A percentile compares a stretch with the other conserved stretches of the same genome.
These are phyloP conservation scores for Podaxis sp. DNA, from an alignment of 768 basidiomycete species.

Conservation along the genomic window DNA sequence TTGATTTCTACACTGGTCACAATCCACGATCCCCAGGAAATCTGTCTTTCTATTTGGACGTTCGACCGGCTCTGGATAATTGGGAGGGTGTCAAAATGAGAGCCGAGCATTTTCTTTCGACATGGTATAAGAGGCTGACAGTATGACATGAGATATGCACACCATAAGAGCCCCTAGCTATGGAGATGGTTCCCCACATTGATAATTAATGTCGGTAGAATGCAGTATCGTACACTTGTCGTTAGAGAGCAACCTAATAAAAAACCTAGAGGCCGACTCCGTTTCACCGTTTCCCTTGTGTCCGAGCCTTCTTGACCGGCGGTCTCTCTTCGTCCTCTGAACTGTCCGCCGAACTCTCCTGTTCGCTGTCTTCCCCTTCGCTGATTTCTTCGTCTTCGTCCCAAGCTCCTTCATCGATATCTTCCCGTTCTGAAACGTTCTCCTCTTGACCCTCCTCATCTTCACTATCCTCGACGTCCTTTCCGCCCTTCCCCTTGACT, in stretches of 20 bases:
- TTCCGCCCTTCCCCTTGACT: conserved; percentile 25
- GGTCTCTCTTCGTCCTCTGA: conserved; percentile 43
- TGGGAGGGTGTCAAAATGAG: conserved; percentile 95
- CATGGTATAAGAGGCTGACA: conserved; percentile 8
- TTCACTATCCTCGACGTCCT: conserved; percentile 29
- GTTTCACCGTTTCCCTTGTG: conserved; percentile 44
- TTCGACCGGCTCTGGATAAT: conserved; percentile 88
- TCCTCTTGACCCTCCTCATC: conserved; percentile 30
- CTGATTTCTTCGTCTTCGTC: conserved; percentile 67
- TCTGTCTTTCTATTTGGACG: conserved; percentile 91
- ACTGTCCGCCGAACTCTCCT: conserved; percentile 39
- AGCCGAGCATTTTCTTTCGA: conserved; percentile 36
- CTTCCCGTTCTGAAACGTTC: conserved; percentile 40
- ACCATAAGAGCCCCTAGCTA: not conserved
- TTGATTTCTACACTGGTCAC: conserved; percentile 95
- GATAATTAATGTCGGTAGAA: conserved; percentile 3
- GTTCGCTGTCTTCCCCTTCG: conserved; percentile 48
- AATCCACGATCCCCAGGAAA: conserved; percentile 43
- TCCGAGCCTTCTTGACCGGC: conserved; percentile 56
- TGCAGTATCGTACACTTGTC: conserved; percentile 1
- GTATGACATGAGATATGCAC: conserved; percentile 1
- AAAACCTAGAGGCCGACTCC: conserved; percentile 10
- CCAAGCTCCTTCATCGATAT: conserved; percentile 33
- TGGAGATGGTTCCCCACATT: not conserved
- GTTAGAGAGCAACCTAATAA: conserved; percentile 13